Evolutionary conservation across 306 rosid species (phyloP), one percentile per base, ranked within the genome.

Genomic region (Betula pendula): DNA sequence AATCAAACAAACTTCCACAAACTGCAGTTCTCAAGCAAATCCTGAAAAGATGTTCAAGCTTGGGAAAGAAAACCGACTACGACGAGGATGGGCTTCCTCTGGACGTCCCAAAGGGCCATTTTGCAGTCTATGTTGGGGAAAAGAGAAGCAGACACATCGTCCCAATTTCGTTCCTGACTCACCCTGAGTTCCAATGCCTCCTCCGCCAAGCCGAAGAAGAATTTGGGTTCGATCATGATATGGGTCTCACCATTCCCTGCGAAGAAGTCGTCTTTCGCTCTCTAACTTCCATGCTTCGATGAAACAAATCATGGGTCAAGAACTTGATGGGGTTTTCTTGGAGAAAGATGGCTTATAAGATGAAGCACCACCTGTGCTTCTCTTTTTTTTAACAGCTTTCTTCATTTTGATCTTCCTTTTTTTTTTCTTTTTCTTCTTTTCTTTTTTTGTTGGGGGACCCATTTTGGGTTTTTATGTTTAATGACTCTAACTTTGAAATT

Each of bases 211-310:
- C 98, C 0, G 98, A 95, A 71, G 98, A 95, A 72, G 98, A 95
- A 58, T 95, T 90, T 38, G 98, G 98, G 1, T 95, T 92, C 38
- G 91, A 89, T 73, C 98, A 92, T 56, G 96, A 95, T 6, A 89
- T 92, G 98, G 98, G 98, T 12, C 90, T 92, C 81, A 89, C 96
- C 0, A 92, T 95, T 78, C 98, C 98, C 60, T 95, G 98, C 45
- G 96, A 92, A 84, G 98, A 95, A 84, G 92, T 83, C 29, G 93
- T 89, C 71, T 95, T 95, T 55, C 86, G 77, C 25, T 90, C 98
- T 63, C 82, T 95, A 66, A 89, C 98, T 27, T 92, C 97, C 63
- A 83, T 81, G 88, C 85, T 92, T 19, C 70, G 92, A 83, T 89
- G 87, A 88, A 67, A 3, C 6, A 43, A 69, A 27, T n/a, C n/a